Percentiles rank a stretch among this genome's conserved stretches.
These are phyloP conservation scores for Eremochloa ophiuroides DNA, from an alignment of 176 grass and related monocot genomes.

Conservation along the genomic window DNA sequence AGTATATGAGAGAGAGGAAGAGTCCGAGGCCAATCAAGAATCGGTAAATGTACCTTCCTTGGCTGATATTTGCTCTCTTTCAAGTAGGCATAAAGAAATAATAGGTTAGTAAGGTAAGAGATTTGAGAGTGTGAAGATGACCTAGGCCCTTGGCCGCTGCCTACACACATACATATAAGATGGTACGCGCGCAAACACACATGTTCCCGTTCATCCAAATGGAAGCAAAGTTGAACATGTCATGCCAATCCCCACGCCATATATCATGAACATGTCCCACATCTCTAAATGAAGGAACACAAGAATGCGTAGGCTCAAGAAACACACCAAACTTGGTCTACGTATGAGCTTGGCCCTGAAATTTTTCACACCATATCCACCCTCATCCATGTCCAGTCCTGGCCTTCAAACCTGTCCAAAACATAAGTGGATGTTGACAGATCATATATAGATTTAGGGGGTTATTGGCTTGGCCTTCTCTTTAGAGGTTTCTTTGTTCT, in stretches of 20 bases:
- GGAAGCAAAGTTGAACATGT: not conserved
- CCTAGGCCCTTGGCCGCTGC: not conserved
- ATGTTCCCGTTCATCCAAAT: no score
- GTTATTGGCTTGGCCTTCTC: not conserved
- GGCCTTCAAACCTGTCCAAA: not conserved
- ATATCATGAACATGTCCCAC: not conserved
- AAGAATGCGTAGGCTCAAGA: not conserved
- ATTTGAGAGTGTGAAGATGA: not conserved
- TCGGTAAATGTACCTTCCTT: slow-evolving; percentile 41
- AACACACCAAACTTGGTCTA: not conserved
- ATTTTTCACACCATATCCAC: not conserved
- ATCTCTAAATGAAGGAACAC: not conserved
- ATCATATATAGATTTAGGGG: not conserved
- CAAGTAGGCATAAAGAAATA: not conserved
- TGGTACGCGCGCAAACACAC: not conserved
- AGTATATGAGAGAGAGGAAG: slow-evolving; percentile 75
- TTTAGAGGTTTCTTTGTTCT: not conserved
- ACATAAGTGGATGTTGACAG: not conserved
- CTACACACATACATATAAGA: not conserved
- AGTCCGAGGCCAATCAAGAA: slow-evolving; percentile 40
- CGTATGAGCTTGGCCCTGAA: not conserved
- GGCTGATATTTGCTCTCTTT: slow-evolving; percentile 7
- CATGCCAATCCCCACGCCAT: not conserved
- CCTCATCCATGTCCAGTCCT: not conserved
- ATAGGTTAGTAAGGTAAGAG: not conserved